Conservation (phyloP, 768 basidiomycete species). For the Lentinula aciculospora region DNA sequence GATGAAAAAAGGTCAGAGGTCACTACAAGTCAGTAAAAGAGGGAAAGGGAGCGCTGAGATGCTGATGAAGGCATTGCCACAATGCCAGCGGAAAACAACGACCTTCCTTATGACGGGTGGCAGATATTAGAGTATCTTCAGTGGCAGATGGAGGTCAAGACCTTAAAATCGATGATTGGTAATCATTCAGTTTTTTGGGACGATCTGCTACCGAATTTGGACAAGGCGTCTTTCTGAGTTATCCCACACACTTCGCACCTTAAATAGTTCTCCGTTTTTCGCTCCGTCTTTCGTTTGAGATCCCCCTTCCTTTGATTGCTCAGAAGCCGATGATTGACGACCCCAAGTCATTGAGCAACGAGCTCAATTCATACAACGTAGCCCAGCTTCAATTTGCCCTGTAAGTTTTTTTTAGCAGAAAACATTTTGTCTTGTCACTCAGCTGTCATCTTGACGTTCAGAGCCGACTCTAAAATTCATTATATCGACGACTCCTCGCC, state of each 20-base stretch:
- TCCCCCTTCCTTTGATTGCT: conserved; percentile 2
- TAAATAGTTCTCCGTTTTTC: conserved; percentile 7
- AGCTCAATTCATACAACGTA: conserved; percentile 57
- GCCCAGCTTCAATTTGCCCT: conserved; percentile 58
- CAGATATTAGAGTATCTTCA: neutral
- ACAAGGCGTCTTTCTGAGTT: neutral
- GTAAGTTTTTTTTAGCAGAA: conserved; percentile 29
- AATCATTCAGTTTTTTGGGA: neutral
- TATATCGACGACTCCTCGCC: conserved; percentile 42
- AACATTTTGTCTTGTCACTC: conserved; percentile 16
- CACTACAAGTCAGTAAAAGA: conserved; percentile 17
- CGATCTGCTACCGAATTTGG: neutral
- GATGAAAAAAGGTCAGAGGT: conserved; percentile 4
- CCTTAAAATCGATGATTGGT: neutral
- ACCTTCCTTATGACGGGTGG: neutral
- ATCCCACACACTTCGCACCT: conserved; percentile 4
- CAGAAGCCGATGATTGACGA: conserved; percentile 52
- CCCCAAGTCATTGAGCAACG: conserved; percentile 27
- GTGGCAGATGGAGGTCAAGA: conserved; percentile 5
- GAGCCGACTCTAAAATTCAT: conserved; percentile 37
- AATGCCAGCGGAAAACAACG: neutral
- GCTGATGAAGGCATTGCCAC: neutral
- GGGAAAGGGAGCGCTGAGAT: neutral
- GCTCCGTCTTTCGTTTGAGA: conserved; percentile 9
- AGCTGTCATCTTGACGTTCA: conserved; percentile 15